Percentiles rank a stretch among this genome's conserved stretches.
Conservation (phyloP, 345 rosid genomes). For the Camelina neglecta region DNA sequence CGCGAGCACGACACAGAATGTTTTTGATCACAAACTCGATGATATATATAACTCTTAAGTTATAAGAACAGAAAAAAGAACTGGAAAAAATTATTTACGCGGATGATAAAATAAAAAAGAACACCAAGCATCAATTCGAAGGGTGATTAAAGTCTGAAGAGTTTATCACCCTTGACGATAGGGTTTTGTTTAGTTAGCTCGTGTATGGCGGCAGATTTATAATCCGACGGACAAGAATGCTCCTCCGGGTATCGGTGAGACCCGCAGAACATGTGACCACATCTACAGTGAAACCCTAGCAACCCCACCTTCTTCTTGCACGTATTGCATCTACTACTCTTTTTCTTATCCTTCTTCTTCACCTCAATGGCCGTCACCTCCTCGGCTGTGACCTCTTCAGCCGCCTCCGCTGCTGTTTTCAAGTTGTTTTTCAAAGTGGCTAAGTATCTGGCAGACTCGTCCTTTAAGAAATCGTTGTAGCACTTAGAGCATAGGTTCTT, state of each 20-base stretch:
- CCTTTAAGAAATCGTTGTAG: conserved; percentile 35
- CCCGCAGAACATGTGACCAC: conserved; percentile 47
- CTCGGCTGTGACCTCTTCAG: not conserved
- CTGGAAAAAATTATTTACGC: not conserved
- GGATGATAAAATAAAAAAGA: not conserved
- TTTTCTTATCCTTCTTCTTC: not conserved
- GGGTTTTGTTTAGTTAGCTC: conserved; percentile 38
- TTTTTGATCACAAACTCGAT: too few relatives aligned
- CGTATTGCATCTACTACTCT: conserved; percentile 34
- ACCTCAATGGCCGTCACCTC: not conserved
- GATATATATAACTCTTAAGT: too few relatives aligned
- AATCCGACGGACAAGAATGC: conserved; percentile 49
- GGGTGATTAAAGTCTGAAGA: conserved; percentile 12
- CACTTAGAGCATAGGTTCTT: conserved; percentile 47
- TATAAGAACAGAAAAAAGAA: too few relatives aligned
- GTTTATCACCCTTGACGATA: conserved; percentile 36
- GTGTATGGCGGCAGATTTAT: conserved; percentile 34
- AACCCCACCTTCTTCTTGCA: conserved; percentile 55
- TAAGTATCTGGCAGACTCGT: conserved; percentile 21
- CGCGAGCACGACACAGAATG: too few relatives aligned
- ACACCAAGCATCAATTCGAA: not conserved
- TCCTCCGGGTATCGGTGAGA: conserved; percentile 46
- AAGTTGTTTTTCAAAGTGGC: not conserved
- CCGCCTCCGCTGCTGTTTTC: not conserved
- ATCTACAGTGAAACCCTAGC: conserved; percentile 50